These are phyloP conservation scores for Peronosclerospora sorghi DNA, from an alignment of 352 stramenopile genomes.

Conservation along the genomic window DNA sequence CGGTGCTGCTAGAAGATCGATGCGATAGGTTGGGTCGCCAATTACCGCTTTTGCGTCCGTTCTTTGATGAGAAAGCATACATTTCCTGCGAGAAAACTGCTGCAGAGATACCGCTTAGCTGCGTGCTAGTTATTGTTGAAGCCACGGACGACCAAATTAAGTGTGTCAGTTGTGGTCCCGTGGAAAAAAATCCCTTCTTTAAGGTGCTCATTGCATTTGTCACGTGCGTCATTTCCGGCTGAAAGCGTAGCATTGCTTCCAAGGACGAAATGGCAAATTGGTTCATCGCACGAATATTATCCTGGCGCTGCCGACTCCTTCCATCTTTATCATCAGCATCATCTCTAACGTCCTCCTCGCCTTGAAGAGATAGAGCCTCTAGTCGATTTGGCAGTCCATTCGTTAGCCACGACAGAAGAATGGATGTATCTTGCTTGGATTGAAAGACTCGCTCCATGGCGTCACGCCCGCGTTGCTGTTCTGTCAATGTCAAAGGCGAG, in stretches of 20 bases:
- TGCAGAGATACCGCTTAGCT: slow-evolving; percentile 61
- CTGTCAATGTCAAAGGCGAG: slow-evolving; percentile 37
- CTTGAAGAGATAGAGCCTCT: slow-evolving; percentile 22
- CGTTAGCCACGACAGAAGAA: slow-evolving; percentile 50
- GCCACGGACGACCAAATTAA: slow-evolving; percentile 68
- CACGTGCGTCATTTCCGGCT: slow-evolving; percentile 46
- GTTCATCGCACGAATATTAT: slow-evolving; percentile 61
- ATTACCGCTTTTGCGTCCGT: slow-evolving; percentile 7
- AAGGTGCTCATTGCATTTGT: slow-evolving; percentile 38
- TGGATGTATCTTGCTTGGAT: slow-evolving; percentile 54
- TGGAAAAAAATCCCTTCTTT: slow-evolving; percentile 66
- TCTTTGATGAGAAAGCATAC: slow-evolving; percentile 14
- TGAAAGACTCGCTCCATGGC: slow-evolving; percentile 71
- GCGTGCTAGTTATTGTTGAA: slow-evolving; percentile 48
- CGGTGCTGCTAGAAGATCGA: slow-evolving; percentile 2
- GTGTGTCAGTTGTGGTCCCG: slow-evolving; percentile 53
- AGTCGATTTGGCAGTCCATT: slow-evolving; percentile 38
- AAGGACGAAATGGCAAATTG: slow-evolving; percentile 63
- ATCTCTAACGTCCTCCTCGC: slow-evolving; percentile 22
- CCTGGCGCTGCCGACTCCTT: slow-evolving; percentile 12
- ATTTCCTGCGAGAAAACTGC: slow-evolving; percentile 45
- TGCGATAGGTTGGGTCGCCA: slow-evolving; percentile 6
- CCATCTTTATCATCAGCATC: slow-evolving; percentile 14
- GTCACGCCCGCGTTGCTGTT: slow-evolving; percentile 43
- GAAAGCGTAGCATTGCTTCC: slow-evolving; percentile 54